Base-by-base conservation (phyloP, 495 filamentous ascomycete genomes). In the Usnea hakonensis region DNA sequence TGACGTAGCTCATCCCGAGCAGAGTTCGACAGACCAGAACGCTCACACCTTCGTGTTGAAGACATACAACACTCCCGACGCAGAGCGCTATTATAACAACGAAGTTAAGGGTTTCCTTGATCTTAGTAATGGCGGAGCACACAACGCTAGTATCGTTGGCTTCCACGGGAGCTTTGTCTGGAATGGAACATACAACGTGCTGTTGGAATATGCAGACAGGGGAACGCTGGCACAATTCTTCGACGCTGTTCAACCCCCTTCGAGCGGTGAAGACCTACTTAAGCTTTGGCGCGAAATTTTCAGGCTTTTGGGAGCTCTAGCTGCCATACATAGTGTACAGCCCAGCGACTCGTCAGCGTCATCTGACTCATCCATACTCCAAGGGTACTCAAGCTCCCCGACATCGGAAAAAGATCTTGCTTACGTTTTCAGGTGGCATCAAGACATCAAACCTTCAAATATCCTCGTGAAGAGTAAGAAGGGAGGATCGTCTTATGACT, bases 141-240 rank as follows among this genome's bases (percentile, higher is more conserved):
- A 56, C 40, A 17, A 40, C 28, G 60, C 69, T 21, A 73, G 73
- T 54, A 68, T 81, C 32, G 73, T 79, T 17, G 69, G 57, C 5
- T 80, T 74, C 59, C 76, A 76, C 62, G 78, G 78, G 6, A 73
- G 69, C 33, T 80, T 74, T 62, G 71, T 67, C 53, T 73, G 77
- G 23, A 63, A 69, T 35, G 70, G 60, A 8, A 69, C 66, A 1
- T 77, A 69, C 58, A 74, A 77, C 59, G 65, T 81, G 2, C 62
- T 82, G 33, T 68, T 82, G 8, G 78, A 81, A 63, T 79, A 72
- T 66, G 77, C 73, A 5, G 74, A 80, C 56, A 60, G 67, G 36
- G 78, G 77, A 13, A 72, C 71, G 17, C 66, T 81, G 21, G 71
- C 73, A 36, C 63, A 76, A 28, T 79, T 70, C 58, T 73, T 79